These are phyloP conservation scores for Filobasidium wieringae DNA, from an alignment of 768 basidiomycete species.

Conservation along the genomic window DNA sequence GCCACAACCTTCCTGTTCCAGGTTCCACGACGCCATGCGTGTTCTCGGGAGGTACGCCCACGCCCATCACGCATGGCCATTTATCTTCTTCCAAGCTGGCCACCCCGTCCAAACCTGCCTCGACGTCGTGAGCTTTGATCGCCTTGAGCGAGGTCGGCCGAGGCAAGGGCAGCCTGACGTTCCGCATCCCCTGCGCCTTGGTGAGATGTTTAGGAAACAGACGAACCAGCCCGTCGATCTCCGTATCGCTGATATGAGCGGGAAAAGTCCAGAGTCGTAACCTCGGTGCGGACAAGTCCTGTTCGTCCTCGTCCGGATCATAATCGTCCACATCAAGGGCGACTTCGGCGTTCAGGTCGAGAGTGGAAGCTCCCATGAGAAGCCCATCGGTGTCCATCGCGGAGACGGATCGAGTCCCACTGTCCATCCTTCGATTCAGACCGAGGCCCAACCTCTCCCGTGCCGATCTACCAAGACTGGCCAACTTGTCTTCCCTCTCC, in stretches of 20 bases:
- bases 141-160: background rate
- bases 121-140: background rate
- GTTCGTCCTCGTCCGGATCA: slow-evolving; percentile 23
- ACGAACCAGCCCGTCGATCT: slow-evolving; percentile 52
- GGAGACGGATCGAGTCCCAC: background rate
- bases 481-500: slow-evolving; percentile 8
- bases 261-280: slow-evolving; percentile 72
- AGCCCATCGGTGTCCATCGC: background rate
- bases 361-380: background rate
- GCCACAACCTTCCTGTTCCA: slow-evolving; percentile 50
- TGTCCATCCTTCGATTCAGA: background rate
- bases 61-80: slow-evolving; percentile 2
- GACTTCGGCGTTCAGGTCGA: slow-evolving; percentile 4
- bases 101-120: background rate
- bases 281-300: slow-evolving; percentile 25
- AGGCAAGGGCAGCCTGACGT: slow-evolving; percentile 48
- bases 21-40: slow-evolving; percentile 15
- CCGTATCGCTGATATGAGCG: slow-evolving; percentile 58
- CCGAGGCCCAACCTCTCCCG: background rate
- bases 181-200: slow-evolving; percentile 17
- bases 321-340: slow-evolving; percentile 36
- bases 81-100: slow-evolving; percentile 6
- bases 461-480: background rate
- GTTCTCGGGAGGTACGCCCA: slow-evolving; percentile 6
- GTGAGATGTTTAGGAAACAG: slow-evolving; percentile 70